Evolutionary conservation across 139 green algal species (phyloP), one percentile per base, ranked within the genome.

Genomic region (Desmodesmus armatus): DNA sequence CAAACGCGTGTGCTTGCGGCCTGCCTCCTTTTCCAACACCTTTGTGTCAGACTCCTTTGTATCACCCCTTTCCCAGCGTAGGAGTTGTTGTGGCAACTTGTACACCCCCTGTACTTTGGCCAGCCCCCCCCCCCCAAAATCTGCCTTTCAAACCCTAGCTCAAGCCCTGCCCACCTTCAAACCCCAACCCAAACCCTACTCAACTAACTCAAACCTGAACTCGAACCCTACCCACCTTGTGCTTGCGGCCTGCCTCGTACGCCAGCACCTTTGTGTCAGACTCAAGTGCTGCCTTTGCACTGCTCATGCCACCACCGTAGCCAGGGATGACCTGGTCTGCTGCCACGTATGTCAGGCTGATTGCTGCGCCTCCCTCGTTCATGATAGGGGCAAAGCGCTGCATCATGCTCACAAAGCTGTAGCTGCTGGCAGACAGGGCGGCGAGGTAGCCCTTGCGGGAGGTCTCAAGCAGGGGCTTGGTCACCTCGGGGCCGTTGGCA

Each of bases 231-330:
- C 29, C 95, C n/a, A 98, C 86, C 73, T 91, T 78, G 70, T 93
- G 95, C 91, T 99, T 99, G 79, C 95, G 92, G 31, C 97, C 97
- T 21, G 97, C 97, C 93, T 99, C 97, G 73, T 94, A 99, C 1
- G 97, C 97, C 69, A 99, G 92, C 80, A 99, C 97, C n/a, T 86
- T 83, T 11, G 96, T 99, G 91, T 99, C 97, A 17, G 92, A 97
- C 89, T 99, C 97, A 83, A 87, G 82, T 71, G 92, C 87, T 76
- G 95, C 96, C 92, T 99, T 99, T 82, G 97, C 97, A 11, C 93
- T 96, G 90, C 90, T 97, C 97, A 99, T 99, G 87, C 97, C 97
- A 43, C 97, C 97, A 29, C 97, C 97, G 88, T 99, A 99, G 62
- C 97, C 97, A 37, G 97, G 97, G 84, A 99, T 98, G 77, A 98